These are phyloP conservation scores for Colletotrichum siamense DNA, from an alignment of 2,329 filamentous ascomycete species.

Conservation along the genomic window DNA sequence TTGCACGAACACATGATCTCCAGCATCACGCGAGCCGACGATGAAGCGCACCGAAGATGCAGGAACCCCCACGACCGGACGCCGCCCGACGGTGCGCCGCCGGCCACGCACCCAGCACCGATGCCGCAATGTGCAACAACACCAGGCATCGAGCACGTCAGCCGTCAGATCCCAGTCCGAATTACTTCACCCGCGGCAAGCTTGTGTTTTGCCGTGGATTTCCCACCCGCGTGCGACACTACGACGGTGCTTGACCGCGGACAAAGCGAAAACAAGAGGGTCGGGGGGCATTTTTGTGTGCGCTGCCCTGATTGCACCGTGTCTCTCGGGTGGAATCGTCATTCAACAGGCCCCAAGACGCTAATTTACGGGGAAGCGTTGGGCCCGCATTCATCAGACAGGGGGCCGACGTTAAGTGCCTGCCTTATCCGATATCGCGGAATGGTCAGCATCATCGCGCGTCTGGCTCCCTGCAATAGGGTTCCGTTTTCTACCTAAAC, in stretches of 20 bases:
- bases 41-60: neutral
- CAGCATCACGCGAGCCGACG: neutral
- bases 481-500: constrained; percentile 7
- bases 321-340: constrained; percentile 14
- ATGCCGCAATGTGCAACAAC: neutral
- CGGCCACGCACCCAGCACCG: neutral
- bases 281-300: constrained; percentile 1
- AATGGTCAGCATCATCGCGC: constrained; percentile 22
- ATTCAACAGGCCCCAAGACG: constrained; percentile 14
- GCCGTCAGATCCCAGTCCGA: neutral
- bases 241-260: constrained; percentile 9
- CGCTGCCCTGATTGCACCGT: constrained; percentile 17
- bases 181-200: neutral
- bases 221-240: neutral
- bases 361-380: constrained; percentile 15
- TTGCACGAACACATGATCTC: neutral
- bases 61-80: neutral
- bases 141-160: constrained; percentile 3
- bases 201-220: constrained; percentile 6
- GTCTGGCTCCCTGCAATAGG: neutral
- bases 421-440: constrained; percentile 22
- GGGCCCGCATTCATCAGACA: constrained; percentile 11
- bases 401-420: constrained; percentile 13
- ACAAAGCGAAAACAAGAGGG: constrained; percentile 13
- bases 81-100: neutral